Base-by-base conservation (phyloP, 2,329 filamentous ascomycete species). In the Xenoacremonium recifei region DNA sequence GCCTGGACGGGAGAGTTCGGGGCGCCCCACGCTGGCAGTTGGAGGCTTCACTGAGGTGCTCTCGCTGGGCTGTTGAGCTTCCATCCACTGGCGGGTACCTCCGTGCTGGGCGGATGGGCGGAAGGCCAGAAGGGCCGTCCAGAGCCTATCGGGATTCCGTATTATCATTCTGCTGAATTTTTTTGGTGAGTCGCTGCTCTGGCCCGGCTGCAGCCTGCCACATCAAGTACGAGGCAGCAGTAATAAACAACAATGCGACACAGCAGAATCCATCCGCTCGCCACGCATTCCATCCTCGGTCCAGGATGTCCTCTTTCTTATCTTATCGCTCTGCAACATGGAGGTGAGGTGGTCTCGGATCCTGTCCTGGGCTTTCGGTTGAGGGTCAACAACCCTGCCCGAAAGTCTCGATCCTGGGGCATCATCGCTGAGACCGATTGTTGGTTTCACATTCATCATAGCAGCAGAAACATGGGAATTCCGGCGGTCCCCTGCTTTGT, bases 1-100 rank as follows among this genome's bases (percentile, higher is more conserved):
- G 35, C 44, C 49, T 39, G 44, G 40, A 47, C 53, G 55, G 55
- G 47, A 53, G 54, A 55, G 47, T 55, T 58, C 55, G 55, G 54
- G 50, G 44, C 19, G 32, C 37, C 25, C 42, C 48, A 39, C 45
- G 41, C 39, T 32, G 39, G 15, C n/a, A n/a, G n/a, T n/a, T n/a
- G 15, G 17, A 17, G 25, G 19, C 16, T 42, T 42, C 19, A 31
- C 29, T 11, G 29, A 15, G 7, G 23, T 15, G 29, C 7, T 6
- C 12, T 31, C 6, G 7, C 29, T 10, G 29, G n/a, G n/a, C 29
- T 15, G 32, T 5, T 34, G 16, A 19, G n/a, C n/a, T n/a, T n/a
- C n/a, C n/a, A n/a, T n/a, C n/a, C n/a, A n/a, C n/a, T n/a, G n/a
- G n/a, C n/a, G n/a, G n/a, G n/a, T n/a, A n/a, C n/a, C n/a, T n/a